Conservation (phyloP, 169 alveolate species). For the Eimeria falciformis region DNA sequence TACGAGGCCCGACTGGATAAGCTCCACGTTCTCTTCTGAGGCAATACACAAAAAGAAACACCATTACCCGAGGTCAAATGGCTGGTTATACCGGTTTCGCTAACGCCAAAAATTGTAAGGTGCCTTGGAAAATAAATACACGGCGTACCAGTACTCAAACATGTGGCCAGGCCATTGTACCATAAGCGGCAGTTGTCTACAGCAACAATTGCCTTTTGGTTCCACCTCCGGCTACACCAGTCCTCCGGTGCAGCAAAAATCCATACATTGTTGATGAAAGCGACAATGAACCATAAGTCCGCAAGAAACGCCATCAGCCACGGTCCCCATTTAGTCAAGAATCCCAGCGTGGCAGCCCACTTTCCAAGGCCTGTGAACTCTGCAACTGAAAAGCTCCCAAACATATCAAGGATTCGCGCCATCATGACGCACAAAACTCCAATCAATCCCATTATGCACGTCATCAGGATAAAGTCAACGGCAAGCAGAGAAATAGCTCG, state of each 20-base stretch:
- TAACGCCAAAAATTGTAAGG: not conserved
- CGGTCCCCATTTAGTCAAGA: conserved; percentile 62
- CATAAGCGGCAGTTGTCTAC: conserved; percentile 69
- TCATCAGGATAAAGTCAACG: conserved; percentile 28
- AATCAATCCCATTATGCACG: conserved; percentile 1
- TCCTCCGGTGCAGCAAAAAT: conserved; percentile 31
- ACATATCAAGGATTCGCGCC: conserved; percentile 49
- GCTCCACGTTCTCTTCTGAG: conserved; percentile 10
- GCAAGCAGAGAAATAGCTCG: conserved; percentile 30
- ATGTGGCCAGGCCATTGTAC: conserved; percentile 32
- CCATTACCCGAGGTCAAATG: not conserved
- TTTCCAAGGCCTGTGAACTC: conserved; percentile 49
- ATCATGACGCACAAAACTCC: conserved; percentile 27
- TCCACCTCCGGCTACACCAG: conserved; percentile 73
- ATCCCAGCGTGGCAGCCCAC: conserved; percentile 58
- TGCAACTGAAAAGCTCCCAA: conserved; percentile 25
- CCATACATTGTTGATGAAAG: conserved; percentile 42
- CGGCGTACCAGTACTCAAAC: conserved; percentile 2
- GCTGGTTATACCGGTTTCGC: too few species aligned
- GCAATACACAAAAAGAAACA: not conserved
- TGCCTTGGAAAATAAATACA: not conserved
- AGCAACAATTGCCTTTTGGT: conserved; percentile 5
- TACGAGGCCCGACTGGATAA: conserved; percentile 13
- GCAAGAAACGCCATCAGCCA: conserved; percentile 50
- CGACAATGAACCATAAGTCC: not conserved